A percentile compares a stretch with the other conserved stretches of the same genome.
These are phyloP conservation scores for Thinopyrum elongatum DNA, from an alignment of 176 grass and related monocot genomes.

Conservation along the genomic window DNA sequence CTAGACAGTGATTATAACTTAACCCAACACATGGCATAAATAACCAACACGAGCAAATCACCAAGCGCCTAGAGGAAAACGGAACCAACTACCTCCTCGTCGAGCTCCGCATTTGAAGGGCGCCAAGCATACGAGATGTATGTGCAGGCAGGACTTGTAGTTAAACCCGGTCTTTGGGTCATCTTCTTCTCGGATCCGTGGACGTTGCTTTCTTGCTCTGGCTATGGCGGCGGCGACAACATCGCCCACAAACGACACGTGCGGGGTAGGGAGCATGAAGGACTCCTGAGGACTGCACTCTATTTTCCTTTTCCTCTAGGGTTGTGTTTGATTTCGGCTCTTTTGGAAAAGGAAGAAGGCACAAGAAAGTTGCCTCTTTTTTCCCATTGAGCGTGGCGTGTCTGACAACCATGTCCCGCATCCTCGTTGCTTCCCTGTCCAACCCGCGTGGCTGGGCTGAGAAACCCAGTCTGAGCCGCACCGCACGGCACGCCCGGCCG, in stretches of 20 bases:
- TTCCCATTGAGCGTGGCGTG: not conserved
- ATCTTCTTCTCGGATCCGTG: not conserved
- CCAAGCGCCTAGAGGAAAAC: too few relatives aligned
- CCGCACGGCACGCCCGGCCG: not conserved
- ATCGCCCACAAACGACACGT: not conserved
- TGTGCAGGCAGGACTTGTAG: too few relatives aligned
- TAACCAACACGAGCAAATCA: too few relatives aligned
- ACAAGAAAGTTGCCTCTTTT: not conserved
- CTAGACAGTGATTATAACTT: too few relatives aligned
- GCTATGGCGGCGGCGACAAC: too few relatives aligned
- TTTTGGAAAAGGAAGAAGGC: not conserved
- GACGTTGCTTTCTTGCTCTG: rapidly evolving
- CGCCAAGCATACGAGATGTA: too few relatives aligned
- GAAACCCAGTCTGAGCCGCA: not conserved
- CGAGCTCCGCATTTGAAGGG: too few relatives aligned
- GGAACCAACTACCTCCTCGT: too few relatives aligned
- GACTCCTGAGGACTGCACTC: not conserved
- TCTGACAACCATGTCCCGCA: not conserved
- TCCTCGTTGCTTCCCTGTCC: not conserved
- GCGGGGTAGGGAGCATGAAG: too few relatives aligned
- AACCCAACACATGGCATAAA: too few relatives aligned
- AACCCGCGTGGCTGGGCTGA: conserved; percentile 7
- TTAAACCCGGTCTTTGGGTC: too few relatives aligned
- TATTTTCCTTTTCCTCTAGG: not conserved
- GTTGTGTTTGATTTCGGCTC: not conserved